A percentile compares a stretch with the other conserved stretches of the same genome.
Evolutionary conservation across 2,329 filamentous ascomycete genomes (phyloP).

Genomic region (Mollisia scopiformis): DNA sequence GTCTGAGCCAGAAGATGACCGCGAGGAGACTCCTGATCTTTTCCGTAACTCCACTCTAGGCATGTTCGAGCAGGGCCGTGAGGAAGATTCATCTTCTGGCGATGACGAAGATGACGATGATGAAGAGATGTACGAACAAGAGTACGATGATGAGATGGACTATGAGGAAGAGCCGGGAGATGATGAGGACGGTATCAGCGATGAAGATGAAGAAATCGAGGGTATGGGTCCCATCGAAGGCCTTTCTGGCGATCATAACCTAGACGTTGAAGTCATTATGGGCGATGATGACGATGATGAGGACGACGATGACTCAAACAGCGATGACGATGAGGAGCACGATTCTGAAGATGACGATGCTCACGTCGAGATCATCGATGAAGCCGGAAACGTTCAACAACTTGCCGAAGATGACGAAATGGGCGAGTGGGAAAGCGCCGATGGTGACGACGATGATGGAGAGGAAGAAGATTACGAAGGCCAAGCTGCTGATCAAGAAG

Average conservation of each 20-base stretch:
- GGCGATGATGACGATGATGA: slow-evolving; percentile 72
- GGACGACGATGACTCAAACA: slow-evolving; percentile 64
- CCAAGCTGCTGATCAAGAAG: slow-evolving; percentile 55
- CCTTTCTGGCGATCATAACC: slow-evolving; percentile 61
- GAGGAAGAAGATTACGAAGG: slow-evolving; percentile 58
- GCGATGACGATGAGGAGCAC: slow-evolving; percentile 57
- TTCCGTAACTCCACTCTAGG: slow-evolving; percentile 96
- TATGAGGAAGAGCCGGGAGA: slow-evolving; percentile 53
- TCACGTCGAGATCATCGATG: slow-evolving; percentile 62
- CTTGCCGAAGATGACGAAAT: slow-evolving; percentile 60
- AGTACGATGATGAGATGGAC: slow-evolving; percentile 81
- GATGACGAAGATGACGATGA: slow-evolving; percentile 74
- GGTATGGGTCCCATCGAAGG: slow-evolving; percentile 88
- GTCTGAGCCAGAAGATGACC: slow-evolving; percentile 82
- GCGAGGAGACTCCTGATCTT: slow-evolving; percentile 94
- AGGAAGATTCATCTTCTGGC: slow-evolving; percentile 77
- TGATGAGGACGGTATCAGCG: slow-evolving; percentile 85
- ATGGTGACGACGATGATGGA: slow-evolving; percentile 52
- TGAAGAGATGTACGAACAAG: slow-evolving; percentile 91
- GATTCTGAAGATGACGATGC: slow-evolving; percentile 53
- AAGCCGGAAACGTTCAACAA: slow-evolving; percentile 56
- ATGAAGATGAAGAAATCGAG: slow-evolving; percentile 85
- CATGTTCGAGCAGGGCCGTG: slow-evolving; percentile 84
- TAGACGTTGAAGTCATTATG: slow-evolving; percentile 76
- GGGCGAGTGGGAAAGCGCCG: slow-evolving; percentile 64